These are phyloP conservation scores for Fusarium buxicola DNA, from an alignment of 2,329 filamentous ascomycete genomes.

Conservation along the genomic window DNA sequence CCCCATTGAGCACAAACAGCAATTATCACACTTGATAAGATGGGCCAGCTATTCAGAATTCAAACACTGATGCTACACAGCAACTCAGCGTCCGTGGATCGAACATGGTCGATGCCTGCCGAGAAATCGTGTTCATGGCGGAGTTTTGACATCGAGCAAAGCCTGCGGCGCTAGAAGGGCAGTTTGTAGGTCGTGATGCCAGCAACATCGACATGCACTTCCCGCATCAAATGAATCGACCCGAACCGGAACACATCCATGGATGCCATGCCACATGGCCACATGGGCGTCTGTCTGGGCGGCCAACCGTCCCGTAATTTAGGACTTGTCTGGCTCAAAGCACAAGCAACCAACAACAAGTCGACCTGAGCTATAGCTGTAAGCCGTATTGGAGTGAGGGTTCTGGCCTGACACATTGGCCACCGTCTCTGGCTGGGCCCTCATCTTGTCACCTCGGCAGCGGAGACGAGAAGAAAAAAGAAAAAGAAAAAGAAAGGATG, in stretches of 20 bases:
- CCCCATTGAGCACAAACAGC: background rate
- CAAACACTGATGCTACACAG: background rate
- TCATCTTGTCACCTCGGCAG: constrained; percentile 1
- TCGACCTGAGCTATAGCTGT: constrained; percentile 14
- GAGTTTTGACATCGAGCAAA: too few species aligned
- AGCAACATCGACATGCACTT: background rate
- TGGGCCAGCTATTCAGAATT: background rate
- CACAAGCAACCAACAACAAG: constrained; percentile 21
- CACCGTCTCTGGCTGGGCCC: constrained; percentile 4
- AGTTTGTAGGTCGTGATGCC: background rate
- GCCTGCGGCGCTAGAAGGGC: constrained; percentile 6
- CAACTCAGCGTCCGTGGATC: background rate
- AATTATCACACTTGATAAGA: constrained; percentile 2
- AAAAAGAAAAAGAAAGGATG: too few species aligned
- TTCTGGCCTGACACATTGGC: constrained; percentile 7
- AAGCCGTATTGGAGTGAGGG: constrained; percentile 26
- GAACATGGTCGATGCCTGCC: background rate
- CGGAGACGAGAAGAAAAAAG: background rate
- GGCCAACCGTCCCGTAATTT: constrained; percentile 9
- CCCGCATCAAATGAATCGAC: constrained; percentile 18
- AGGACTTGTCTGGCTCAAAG: background rate
- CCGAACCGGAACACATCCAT: constrained; percentile 26
- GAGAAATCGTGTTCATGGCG: background rate
- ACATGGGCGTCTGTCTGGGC: constrained; percentile 15
- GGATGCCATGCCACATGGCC: constrained; percentile 40